phyloP scores from a whole-genome alignment of 257 asterid genomes.

The Cordia subcordata region DNA sequence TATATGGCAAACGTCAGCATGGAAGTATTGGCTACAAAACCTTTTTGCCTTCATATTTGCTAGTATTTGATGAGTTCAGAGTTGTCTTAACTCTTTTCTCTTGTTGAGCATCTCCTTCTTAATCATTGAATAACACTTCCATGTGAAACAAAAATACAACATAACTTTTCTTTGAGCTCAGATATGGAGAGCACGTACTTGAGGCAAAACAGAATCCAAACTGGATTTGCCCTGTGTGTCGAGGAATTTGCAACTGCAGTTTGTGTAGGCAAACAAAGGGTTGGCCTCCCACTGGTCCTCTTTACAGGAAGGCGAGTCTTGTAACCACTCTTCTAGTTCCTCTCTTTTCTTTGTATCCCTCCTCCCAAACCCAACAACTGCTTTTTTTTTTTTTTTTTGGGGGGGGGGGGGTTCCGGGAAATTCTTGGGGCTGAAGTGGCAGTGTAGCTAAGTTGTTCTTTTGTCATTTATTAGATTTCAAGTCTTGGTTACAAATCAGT shows the following conservation, averaged over 20 bases:
- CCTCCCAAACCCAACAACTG: not conserved
- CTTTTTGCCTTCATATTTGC: no score
- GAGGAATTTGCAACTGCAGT: slow-evolving; percentile 98
- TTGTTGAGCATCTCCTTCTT: no score
- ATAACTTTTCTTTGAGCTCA: slow-evolving; percentile 15
- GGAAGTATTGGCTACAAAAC: no score
- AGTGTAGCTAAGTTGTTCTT: not conserved
- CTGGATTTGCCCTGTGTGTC: slow-evolving; percentile 93
- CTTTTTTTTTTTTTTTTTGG: not conserved
- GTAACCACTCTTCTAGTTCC: not conserved
- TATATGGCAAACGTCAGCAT: no score
- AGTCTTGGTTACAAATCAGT: slow-evolving; percentile 82
- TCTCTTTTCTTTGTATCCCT: not conserved
- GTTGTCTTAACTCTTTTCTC: not conserved
- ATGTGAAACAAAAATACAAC: not conserved
- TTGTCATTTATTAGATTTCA: slow-evolving; percentile 37
- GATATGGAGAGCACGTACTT: slow-evolving; percentile 92
- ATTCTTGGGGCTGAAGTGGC: not conserved
- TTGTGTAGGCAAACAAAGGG: slow-evolving; percentile 95
- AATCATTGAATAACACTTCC: no score
- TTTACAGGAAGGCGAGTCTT: slow-evolving; percentile 66
- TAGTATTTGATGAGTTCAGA: no score
- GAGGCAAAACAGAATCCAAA: slow-evolving; percentile 76
- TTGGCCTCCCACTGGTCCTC: slow-evolving; percentile 84
- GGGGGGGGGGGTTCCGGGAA: no score